Conservation (phyloP, 306 rosid species). For the Arachis stenosperma region DNA sequence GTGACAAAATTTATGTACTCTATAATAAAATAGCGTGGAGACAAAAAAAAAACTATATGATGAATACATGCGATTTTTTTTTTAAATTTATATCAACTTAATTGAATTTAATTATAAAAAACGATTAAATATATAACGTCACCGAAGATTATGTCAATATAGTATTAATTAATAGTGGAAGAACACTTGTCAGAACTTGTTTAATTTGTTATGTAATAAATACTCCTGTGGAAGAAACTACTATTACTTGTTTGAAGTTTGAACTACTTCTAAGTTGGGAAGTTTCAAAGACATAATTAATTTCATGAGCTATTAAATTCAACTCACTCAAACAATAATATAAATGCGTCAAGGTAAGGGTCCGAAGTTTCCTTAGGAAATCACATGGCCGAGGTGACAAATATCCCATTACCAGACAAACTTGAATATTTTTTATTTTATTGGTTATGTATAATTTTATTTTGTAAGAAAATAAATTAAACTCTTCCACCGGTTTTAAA, state of each 20-base stretch:
- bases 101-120: no score
- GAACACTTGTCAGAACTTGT: not conserved
- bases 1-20: no score
- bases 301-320: conserved; percentile 29
- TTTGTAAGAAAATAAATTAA: not conserved
- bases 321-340: conserved; percentile 14
- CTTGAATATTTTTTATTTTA: conserved; percentile 33
- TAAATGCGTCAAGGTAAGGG: not conserved
- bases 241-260: not conserved
- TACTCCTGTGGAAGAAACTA: not conserved
- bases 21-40: no score
- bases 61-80: no score
- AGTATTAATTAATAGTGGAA: not conserved
- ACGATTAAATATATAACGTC: no score
- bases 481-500: conserved; percentile 25
- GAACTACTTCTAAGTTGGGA: not conserved
- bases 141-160: not conserved
- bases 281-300: conserved; percentile 21
- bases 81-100: no score
- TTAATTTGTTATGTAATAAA: not conserved
- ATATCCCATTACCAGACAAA: conserved; percentile 33
- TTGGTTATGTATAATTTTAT: not conserved
- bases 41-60: no score
- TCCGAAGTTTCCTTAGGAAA: conserved; percentile 20
- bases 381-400: conserved; percentile 28